phyloP scores from a whole-genome alignment of 495 filamentous ascomycete genomes.

The Neurospora sp. region DNA sequence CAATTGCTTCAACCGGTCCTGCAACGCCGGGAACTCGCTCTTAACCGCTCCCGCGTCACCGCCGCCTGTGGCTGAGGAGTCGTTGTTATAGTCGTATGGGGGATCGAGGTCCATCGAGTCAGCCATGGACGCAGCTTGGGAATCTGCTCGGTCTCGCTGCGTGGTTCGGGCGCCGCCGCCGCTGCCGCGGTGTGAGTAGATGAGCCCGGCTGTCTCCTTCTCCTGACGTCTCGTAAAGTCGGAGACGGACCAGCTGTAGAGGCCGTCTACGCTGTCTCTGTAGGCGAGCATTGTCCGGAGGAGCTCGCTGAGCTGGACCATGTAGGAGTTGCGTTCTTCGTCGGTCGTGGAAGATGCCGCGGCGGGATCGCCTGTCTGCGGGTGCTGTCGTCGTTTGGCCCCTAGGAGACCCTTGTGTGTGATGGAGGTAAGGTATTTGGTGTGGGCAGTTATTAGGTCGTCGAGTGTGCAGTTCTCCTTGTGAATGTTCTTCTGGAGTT shows the following conservation, averaged over 20 bases:
- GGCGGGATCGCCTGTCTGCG: constrained; percentile 10
- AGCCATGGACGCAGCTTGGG: constrained; percentile 21
- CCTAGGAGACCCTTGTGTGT: constrained; percentile 94
- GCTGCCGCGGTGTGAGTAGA: neutral
- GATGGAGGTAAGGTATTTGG: constrained; percentile 80
- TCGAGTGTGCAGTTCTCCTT: constrained; percentile 84
- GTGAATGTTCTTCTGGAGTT: constrained; percentile 66
- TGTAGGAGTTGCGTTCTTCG: constrained; percentile 70
- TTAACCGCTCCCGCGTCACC: constrained; percentile 25
- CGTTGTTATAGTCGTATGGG: constrained; percentile 12
- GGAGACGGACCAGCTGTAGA: constrained; percentile 86
- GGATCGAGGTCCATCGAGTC: constrained; percentile 10
- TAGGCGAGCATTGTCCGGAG: constrained; percentile 91
- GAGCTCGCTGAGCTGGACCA: constrained; percentile 81
- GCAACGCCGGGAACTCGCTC: constrained; percentile 61
- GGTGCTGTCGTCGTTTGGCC: constrained; percentile 41
- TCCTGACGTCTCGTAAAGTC: constrained; percentile 92
- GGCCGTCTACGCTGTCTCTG: constrained; percentile 83
- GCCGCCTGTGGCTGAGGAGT: constrained; percentile 20
- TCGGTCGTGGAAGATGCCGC: constrained; percentile 24
- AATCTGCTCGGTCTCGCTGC: neutral
- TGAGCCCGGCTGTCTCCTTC: constrained; percentile 41
- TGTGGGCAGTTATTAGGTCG: constrained; percentile 88
- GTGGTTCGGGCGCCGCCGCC: neutral
- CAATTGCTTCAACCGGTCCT: constrained; percentile 58